phyloP scores from a whole-genome alignment of 306 rosid genomes.

The Dicorynia guianensis region DNA sequence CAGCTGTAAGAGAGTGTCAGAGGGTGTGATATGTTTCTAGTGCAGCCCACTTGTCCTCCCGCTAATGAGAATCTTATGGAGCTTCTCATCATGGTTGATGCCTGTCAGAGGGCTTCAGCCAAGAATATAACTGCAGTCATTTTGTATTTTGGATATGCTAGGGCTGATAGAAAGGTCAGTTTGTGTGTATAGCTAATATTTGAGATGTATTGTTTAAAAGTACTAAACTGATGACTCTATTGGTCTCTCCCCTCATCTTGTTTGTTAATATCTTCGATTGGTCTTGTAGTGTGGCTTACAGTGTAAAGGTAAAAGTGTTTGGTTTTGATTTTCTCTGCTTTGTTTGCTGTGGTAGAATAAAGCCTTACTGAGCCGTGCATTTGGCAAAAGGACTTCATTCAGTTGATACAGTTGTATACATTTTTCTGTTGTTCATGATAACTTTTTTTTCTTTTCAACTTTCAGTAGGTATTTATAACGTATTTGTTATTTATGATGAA shows the following conservation, averaged over 20 bases:
- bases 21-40: conserved; percentile 93
- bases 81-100: conserved; percentile 93
- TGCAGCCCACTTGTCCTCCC: conserved; percentile 98
- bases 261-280: background rate
- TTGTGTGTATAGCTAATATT: background rate
- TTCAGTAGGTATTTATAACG: conserved; percentile 1
- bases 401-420: background rate
- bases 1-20: conserved; percentile 98
- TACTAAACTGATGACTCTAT: conserved; percentile 7
- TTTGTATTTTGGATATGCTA: conserved; percentile 95
- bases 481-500: conserved; percentile 12
- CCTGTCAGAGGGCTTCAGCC: conserved; percentile 95
- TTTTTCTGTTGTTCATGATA: background rate
- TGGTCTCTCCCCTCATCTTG: background rate
- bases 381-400: background rate
- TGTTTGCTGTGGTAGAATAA: background rate
- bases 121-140: conserved; percentile 94
- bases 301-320: background rate
- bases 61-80: conserved; percentile 97
- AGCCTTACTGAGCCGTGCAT: background rate
- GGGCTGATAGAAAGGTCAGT: conserved; percentile 95
- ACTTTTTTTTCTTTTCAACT: background rate
- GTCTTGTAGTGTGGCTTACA: too few relatives aligned
- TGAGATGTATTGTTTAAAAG: background rate
- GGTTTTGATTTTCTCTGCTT: background rate